phyloP scores from a whole-genome alignment of 2,329 filamentous ascomycete species.

The Ophiostoma novo-ulmi region DNA sequence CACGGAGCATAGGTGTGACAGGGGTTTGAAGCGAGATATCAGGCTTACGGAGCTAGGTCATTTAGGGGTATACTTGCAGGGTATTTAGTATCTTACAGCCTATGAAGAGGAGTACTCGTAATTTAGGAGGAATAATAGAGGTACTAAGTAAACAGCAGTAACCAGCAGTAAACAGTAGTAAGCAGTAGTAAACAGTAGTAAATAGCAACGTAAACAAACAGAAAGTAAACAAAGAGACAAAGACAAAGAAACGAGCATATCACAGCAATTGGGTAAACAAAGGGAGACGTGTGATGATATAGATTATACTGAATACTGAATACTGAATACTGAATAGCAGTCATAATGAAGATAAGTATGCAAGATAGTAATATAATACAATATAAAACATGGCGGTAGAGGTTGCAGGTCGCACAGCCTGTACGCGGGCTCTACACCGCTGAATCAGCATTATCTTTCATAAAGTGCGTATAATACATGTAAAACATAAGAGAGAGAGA shows the following conservation, averaged over 20 bases:
- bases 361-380: no score
- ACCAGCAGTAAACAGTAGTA: background rate
- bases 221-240: background rate
- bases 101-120: background rate
- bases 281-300: no score
- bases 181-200: background rate
- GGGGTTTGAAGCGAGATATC: conserved; percentile 10
- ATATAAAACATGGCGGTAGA: no score
- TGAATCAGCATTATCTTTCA: no score
- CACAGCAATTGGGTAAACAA: no score
- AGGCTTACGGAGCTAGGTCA: background rate
- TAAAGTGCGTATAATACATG: no score
- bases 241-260: background rate
- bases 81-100: background rate
- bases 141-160: background rate
- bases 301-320: no score
- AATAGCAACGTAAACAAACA: background rate
- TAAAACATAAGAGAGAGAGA: no score
- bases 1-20: background rate
- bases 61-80: background rate
- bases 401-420: no score
- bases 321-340: no score
- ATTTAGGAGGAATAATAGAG: background rate
- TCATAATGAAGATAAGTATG: no score
- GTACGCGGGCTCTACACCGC: no score